Evolutionary conservation across 345 rosid species (phyloP), one percentile per base, ranked within the genome.

Genomic region (Acer campestre): DNA sequence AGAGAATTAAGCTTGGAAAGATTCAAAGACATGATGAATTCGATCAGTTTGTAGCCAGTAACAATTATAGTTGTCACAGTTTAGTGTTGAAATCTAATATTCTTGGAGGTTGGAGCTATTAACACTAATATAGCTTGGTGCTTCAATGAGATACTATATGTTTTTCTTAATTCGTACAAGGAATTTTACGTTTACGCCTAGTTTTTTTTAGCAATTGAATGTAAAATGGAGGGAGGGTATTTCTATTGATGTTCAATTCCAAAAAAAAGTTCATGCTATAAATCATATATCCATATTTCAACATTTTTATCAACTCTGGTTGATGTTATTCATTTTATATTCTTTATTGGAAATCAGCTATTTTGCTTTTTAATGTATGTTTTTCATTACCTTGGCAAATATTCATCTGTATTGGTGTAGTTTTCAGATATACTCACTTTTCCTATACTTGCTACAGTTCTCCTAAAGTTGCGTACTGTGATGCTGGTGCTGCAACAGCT

Each of bases 381-480:
- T 44, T 44, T 40, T 14, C 17, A 42, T 63, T n/a, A 20, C 23
- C 12, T 67, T 51, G 53, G 51, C 8, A 18, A n/a, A 46, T 61
- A 17, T 69, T 14, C 13, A 35, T 67, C 7, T 68, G 23, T 42
- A 10, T 53, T 23, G 46, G 20, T 12, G 23, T 20, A 67, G 62
- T 9, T 12, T 16, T 74, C 22, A 16, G 11, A 25, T 48, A 14
- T 53, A 23, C 58, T 86, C 79, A 82, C 63, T 42, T 62, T 55
- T 61, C 16, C 11, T 55, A 25, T 58, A 79, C 49, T 56, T 80
- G 70, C 25, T 76, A 72, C 91, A 90, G 98, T 40, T 74, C 71
- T 78, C 86, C 86, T 65, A 87, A 86, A 86, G 90, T 97, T 75
- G 95, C 98, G 11, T 84, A 94, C 81, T 93, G 98, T 82, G 99